A percentile compares a stretch with the other conserved stretches of the same genome.
These are phyloP conservation scores for Saturnispora zaruensis DNA, from an alignment of 805 yeast genomes.

Conservation along the genomic window DNA sequence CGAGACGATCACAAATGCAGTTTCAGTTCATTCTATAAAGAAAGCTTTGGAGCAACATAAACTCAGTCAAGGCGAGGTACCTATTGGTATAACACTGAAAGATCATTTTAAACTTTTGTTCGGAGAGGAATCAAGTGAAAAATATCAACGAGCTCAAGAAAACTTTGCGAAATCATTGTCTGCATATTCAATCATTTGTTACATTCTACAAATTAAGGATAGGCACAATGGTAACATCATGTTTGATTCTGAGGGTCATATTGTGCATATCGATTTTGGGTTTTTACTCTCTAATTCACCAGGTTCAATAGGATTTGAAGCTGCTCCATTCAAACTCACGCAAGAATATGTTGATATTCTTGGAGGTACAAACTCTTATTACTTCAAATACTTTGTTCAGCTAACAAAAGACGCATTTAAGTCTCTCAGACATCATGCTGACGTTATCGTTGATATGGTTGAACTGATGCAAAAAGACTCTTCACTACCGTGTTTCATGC, in stretches of 20 bases:
- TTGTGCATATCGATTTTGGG: conserved; percentile 93
- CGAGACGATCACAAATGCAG: conserved; percentile 91
- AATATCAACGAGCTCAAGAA: conserved; percentile 68
- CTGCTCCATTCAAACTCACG: conserved; percentile 93
- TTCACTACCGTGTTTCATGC: conserved; percentile 80
- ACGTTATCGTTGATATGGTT: conserved; percentile 70
- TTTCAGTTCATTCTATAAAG: conserved; percentile 89
- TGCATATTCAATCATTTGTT: conserved; percentile 84
- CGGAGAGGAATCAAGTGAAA: conserved; percentile 50
- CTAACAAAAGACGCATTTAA: conserved; percentile 67
- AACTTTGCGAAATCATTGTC: conserved; percentile 84
- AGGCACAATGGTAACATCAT: conserved; percentile 96
- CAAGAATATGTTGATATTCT: conserved; percentile 80
- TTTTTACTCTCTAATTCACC: conserved; percentile 89
- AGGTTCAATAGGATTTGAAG: conserved; percentile 94
- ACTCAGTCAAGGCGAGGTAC: conserved; percentile 55
- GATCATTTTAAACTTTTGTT: conserved; percentile 74
- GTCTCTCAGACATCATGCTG: conserved; percentile 63
- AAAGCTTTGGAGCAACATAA: conserved; percentile 79
- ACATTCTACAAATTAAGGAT: conserved; percentile 85
- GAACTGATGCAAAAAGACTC: conserved; percentile 93
- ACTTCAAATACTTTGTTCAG: conserved; percentile 50
- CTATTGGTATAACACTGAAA: conserved; percentile 60
- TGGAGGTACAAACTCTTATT: conserved; percentile 65
- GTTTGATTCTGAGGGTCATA: conserved; percentile 94